Percentiles rank a stretch among this genome's conserved stretches.
These are phyloP conservation scores for Calonectria pseudoturangicola DNA, from an alignment of 2,329 filamentous ascomycete species.

Conservation along the genomic window DNA sequence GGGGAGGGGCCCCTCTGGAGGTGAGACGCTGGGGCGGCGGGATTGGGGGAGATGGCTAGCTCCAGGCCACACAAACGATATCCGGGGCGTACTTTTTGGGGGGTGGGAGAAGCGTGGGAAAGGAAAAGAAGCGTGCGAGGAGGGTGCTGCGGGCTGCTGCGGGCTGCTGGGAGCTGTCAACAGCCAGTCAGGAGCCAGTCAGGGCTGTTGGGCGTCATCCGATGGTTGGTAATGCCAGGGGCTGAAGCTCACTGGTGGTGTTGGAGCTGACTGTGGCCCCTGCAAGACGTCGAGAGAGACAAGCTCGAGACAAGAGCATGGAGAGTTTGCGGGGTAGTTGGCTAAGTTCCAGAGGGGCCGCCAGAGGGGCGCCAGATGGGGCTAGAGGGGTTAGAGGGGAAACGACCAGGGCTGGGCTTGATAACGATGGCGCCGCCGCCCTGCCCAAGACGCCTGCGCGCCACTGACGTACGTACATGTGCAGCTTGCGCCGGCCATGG, in stretches of 20 bases:
- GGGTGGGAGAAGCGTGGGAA: background rate
- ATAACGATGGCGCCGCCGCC: slow-evolving; percentile 20
- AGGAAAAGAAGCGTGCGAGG: background rate
- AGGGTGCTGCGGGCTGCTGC: slow-evolving; percentile 21
- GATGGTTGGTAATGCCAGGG: slow-evolving; percentile 19
- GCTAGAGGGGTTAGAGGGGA: background rate
- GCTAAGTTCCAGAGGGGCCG: background rate
- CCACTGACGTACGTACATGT: slow-evolving; percentile 36
- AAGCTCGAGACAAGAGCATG: slow-evolving; percentile 20
- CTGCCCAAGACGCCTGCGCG: slow-evolving; percentile 31
- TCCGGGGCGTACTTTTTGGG: slow-evolving; percentile 4
- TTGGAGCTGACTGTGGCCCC: slow-evolving; percentile 23
- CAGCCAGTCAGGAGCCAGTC: slow-evolving; percentile 7
- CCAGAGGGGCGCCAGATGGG: slow-evolving; percentile 9
- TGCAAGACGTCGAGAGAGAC: slow-evolving; percentile 27
- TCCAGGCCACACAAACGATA: slow-evolving; percentile 18
- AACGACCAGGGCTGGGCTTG: slow-evolving; percentile 1
- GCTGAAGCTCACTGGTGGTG: slow-evolving; percentile 20
- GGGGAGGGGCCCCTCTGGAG: slow-evolving; percentile 24
- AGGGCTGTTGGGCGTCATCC: slow-evolving; percentile 10
- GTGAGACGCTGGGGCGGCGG: slow-evolving; percentile 34
- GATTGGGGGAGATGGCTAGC: slow-evolving; percentile 5
- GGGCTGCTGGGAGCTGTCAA: slow-evolving; percentile 11
- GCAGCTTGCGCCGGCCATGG: background rate
- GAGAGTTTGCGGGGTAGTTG: slow-evolving; percentile 40